Evolutionary conservation across 441 rosid genomes (phyloP), one percentile per base, ranked within the genome.

Genomic region (Eutrema salsugineum): DNA sequence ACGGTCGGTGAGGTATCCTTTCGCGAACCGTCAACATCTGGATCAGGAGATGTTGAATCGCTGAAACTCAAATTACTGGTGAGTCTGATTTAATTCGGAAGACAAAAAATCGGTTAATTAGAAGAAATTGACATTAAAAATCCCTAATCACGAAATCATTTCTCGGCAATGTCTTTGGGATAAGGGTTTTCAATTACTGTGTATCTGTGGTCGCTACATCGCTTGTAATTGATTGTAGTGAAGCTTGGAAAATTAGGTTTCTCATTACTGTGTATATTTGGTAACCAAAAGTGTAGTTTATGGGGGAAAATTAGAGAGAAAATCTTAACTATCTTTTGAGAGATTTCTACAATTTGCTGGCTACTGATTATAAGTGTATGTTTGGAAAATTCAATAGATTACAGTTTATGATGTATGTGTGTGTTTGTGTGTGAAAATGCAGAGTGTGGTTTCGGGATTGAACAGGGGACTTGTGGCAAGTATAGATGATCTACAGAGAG

Each of bases 401-500:
- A 60, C 1, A 20, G n/a, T 6, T 53, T 61, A 2, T 15, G 43
- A 5, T 33, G n/a, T 49, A 5, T 33, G n/a, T 49, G 59, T 11
- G 30, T 20, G 32, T 28, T 14, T 16, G 32, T 71, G 47, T 27
- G 42, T 68, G 33, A 33, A 58, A 57, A 64, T 79, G 83, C 80
- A 91, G 97, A 80, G 88, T 80, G 74, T 71, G 57, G 93, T 94
- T 36, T 88, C 93, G 48, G 96, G 98, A 62, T 79, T 94, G 16
- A 91, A 94, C 80, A 90, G 90, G 83, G 97, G 97, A 65, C 95
- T 94, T 30, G 90, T 87, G 73, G 97, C 95, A 3, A 85, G 71
- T 32, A 76, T 72, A 36, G 91, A 84, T 55, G 97, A 91, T 74
- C 75, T 87, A 49, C 61, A 67, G 70, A 87, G 72, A 75, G 91